A percentile compares a stretch with the other conserved stretches of the same genome.
phyloP scores from a whole-genome alignment of 148 eudicot genomes.

The Hydrangea macrophylla region DNA sequence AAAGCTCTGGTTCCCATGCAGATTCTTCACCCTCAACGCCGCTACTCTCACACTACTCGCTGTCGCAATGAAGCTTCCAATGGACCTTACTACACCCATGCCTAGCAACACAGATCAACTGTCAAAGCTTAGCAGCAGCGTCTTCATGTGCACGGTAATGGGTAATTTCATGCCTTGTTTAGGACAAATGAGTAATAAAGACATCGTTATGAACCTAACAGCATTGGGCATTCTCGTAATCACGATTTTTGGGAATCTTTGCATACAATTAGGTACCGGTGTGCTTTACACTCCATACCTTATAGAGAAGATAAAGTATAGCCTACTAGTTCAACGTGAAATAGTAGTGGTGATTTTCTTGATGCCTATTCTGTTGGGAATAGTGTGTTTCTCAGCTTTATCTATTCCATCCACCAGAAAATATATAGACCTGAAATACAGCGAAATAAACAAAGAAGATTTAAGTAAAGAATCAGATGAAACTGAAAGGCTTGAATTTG shows the following conservation, averaged over 20 bases:
- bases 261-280: conserved; percentile 20
- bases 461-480: not conserved
- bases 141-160: conserved; percentile 13
- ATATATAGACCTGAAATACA: conserved; percentile 11
- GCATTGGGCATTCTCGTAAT: conserved; percentile 25
- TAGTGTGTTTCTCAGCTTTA: conserved; percentile 9
- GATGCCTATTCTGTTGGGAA: conserved; percentile 3
- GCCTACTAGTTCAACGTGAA: conserved; percentile 5
- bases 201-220: conserved; percentile 14
- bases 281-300: not conserved
- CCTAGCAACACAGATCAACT: conserved; percentile 6
- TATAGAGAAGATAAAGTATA: not conserved
- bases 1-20: not conserved
- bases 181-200: not conserved
- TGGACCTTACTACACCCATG: not conserved
- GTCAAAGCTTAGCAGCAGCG: conserved; percentile 20
- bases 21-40: not conserved
- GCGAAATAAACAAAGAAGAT: not conserved
- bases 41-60: not conserved
- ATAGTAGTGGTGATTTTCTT: not conserved
- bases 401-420: conserved; percentile 13
- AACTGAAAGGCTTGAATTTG: not conserved
- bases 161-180: conserved; percentile 10
- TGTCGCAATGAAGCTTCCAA: not conserved
- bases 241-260: conserved; percentile 15